Conservation (phyloP, 2,329 filamentous ascomycete genomes). For the Chaetomiaceae sp. region DNA sequence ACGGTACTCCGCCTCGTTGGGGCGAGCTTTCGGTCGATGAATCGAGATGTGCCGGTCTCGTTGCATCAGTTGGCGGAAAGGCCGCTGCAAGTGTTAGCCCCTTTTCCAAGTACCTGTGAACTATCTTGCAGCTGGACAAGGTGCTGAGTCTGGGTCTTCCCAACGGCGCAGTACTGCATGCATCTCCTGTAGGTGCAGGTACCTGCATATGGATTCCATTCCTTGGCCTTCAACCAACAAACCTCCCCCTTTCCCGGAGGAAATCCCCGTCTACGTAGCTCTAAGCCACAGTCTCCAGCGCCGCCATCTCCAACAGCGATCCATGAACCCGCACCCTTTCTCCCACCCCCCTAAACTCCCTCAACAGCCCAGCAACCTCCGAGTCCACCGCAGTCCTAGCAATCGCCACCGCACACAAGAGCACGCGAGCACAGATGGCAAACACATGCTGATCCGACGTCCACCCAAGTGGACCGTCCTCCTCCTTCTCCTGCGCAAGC, state of each 20-base stretch:
- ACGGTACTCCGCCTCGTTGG: not conserved
- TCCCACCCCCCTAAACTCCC: constrained; percentile 17
- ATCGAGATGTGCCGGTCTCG: too few relatives aligned
- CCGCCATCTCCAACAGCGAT: constrained; percentile 23
- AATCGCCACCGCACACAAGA: constrained; percentile 23
- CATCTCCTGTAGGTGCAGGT: too few relatives aligned
- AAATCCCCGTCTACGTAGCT: not conserved
- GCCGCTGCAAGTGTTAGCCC: not conserved
- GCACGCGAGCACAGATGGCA: constrained; percentile 24
- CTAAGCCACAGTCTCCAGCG: not conserved
- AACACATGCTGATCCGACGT: constrained; percentile 30
- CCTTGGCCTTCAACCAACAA: not conserved
- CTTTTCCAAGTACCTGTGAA: too few relatives aligned
- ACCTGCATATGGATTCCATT: too few relatives aligned
- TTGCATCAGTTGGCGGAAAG: not conserved
- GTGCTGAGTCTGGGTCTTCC: too few relatives aligned
- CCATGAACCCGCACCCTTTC: constrained; percentile 23
- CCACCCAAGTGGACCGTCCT: constrained; percentile 27
- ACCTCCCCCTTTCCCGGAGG: not conserved
- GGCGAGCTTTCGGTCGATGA: too few relatives aligned
- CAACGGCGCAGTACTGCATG: too few relatives aligned
- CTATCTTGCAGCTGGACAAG: too few relatives aligned
- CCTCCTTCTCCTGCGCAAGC: constrained; percentile 12
- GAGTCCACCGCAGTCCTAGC: not conserved
- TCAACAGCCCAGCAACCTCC: constrained; percentile 15